Evolutionary conservation across 345 rosid species (phyloP), one percentile per base, ranked within the genome.

Genomic region (Dovyalis caffra): DNA sequence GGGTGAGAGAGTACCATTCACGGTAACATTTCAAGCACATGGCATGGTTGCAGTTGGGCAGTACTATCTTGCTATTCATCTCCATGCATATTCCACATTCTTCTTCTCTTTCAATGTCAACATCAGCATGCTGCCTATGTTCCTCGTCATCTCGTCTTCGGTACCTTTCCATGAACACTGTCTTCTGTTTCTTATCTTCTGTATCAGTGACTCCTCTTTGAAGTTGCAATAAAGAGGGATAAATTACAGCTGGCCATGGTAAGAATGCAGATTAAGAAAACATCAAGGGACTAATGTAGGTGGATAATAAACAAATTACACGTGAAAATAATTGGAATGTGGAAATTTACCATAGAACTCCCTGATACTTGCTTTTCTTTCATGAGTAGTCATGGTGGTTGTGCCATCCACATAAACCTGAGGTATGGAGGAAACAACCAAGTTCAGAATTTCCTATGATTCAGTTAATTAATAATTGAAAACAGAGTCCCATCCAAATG

Each of bases 41-140:
- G 69, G 84, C 86, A 80, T 90, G 93, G 78, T 75, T 81, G 86
- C 93, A 90, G 83, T 81, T 79, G 9, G 93, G 93, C 57, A 90
- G 68, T 62, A 88, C 88, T 56, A 90, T 85, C 83, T 88, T 90
- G 70, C 85, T 81, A 64, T 83, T 85, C 76, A 66, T 76, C 85
- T 90, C 94, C 91, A 90, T 83, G 77, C 94, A 90, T 73, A 90
- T 90, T 64, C 91, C 94, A 72, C 94, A 90, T 74, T 88, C 94
- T 38, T 86, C 92, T 73, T 90, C 92, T 71, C 92, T 88, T 78
- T 87, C 94, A 60, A 49, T 65, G 34, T 88, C 94, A 10, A 78
- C 32, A 47, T 83, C 87, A 2, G 82, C 71, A 47, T 33, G 73
- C 14, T 32, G 79, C 58, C 74, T 74, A 34, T 35, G 62, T 67